These are phyloP conservation scores for Neopestalotiopsis rosae DNA, from an alignment of 2,329 filamentous ascomycete species.

Conservation along the genomic window DNA sequence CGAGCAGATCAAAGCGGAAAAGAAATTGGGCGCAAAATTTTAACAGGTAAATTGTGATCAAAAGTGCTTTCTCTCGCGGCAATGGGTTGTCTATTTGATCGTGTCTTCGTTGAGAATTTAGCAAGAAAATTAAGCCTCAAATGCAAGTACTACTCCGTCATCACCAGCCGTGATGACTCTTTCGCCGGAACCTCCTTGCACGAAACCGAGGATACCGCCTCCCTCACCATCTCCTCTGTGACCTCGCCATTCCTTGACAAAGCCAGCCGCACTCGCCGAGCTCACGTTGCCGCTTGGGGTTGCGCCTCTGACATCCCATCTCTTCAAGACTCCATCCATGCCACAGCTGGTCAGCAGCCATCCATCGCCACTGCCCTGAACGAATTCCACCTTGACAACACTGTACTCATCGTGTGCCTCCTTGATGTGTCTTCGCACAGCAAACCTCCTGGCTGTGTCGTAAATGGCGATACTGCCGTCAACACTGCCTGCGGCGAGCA, in stretches of 20 bases:
- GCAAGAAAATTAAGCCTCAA: slow-evolving; percentile 54
- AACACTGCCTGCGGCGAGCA: slow-evolving; percentile 70
- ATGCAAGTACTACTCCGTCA: slow-evolving; percentile 74
- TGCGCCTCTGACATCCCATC: slow-evolving; percentile 80
- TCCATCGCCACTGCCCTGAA: slow-evolving; percentile 55
- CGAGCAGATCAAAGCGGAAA: slow-evolving; percentile 38
- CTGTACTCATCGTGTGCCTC: slow-evolving; percentile 87
- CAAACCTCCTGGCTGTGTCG: slow-evolving; percentile 85
- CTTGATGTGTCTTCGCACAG: slow-evolving; percentile 80
- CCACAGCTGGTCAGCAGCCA: slow-evolving; percentile 87
- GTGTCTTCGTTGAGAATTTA: neutral
- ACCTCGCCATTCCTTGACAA: slow-evolving; percentile 88
- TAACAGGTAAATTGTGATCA: neutral
- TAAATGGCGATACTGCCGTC: slow-evolving; percentile 84
- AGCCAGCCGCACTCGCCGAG: slow-evolving; percentile 68
- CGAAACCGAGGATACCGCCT: slow-evolving; percentile 89
- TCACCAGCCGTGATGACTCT: slow-evolving; percentile 89
- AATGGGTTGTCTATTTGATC: neutral
- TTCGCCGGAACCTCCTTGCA: slow-evolving; percentile 77
- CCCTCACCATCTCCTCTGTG: slow-evolving; percentile 85
- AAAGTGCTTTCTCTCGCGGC: neutral
- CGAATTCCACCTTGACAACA: slow-evolving; percentile 92
- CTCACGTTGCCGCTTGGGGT: slow-evolving; percentile 29
- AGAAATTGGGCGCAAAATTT: slow-evolving; percentile 24
- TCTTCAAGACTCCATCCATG: slow-evolving; percentile 87